These are phyloP conservation scores for Ascochyta fabae DNA, from an alignment of 2,329 filamentous ascomycete species.

Conservation along the genomic window DNA sequence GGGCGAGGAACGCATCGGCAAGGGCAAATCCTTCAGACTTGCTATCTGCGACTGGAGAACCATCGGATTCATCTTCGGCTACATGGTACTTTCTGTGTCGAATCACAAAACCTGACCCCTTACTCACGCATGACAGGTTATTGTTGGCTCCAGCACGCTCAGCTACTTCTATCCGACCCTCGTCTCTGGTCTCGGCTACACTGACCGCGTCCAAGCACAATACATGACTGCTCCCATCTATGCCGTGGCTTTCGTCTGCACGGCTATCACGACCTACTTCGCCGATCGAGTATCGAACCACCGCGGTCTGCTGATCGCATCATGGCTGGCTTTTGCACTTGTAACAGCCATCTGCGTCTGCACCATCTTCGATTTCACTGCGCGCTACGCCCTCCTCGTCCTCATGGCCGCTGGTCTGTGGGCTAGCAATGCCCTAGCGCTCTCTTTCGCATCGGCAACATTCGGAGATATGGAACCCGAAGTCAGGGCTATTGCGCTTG, in stretches of 20 bases:
- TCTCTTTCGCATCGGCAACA: conserved; percentile 60
- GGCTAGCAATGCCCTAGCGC: conserved; percentile 59
- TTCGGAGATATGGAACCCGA: conserved; percentile 59
- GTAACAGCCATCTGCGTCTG: conserved; percentile 51
- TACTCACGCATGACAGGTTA: conserved; percentile 36
- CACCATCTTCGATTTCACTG: conserved; percentile 58
- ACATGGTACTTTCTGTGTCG: conserved; percentile 49
- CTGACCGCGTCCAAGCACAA: conserved; percentile 52
- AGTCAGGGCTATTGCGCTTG: conserved; percentile 59
- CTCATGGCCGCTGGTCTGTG: conserved; percentile 63
- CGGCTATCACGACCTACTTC: conserved; percentile 55
- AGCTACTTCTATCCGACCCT: conserved; percentile 63
- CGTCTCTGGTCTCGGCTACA: conserved; percentile 60
- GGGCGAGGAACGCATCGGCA: conserved; percentile 43
- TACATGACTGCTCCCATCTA: conserved; percentile 64
- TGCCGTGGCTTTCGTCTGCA: conserved; percentile 59
- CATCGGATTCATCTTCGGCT: conserved; percentile 57
- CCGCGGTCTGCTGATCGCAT: conserved; percentile 58
- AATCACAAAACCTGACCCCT: neutral
- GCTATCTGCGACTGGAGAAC: conserved; percentile 56
- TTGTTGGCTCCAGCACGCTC: conserved; percentile 58
- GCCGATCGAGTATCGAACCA: conserved; percentile 55
- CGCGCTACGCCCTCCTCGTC: conserved; percentile 62
- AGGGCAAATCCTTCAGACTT: conserved; percentile 48
- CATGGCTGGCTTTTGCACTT: conserved; percentile 55